Evolutionary conservation across 1,284 basidiomycete species (phyloP), one percentile per base, ranked within the genome.

Genomic region (Anthracocystis walkeri): DNA sequence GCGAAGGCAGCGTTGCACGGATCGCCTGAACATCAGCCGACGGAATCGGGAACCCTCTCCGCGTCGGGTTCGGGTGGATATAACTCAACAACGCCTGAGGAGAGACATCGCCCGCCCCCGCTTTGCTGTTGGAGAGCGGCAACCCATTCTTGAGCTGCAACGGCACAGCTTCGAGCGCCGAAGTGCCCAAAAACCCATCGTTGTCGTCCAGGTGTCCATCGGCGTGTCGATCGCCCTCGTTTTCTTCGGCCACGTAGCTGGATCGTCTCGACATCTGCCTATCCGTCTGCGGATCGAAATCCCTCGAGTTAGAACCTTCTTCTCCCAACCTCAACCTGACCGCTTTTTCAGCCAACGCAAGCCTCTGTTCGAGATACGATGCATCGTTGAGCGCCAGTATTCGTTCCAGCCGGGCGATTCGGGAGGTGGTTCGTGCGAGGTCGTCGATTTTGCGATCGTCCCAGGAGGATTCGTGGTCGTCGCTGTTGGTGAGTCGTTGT

Each of bases 151-250:
- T 72, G 44, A 65, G 57, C 57, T 75, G 66, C 23, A 67, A 35
- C 21, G 70, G 62, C 20, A 77, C 75, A 0, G 70, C 75, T 44
- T 77, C 75, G 16, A 77, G 65, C 6, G 75, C 75, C 1, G 58
- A 62, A 2, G 75, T 69, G 10, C 75, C 75, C 3, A 77, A 38
- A 45, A 77, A 77, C 12, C 75, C 75, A 16, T 77, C 75, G 16
- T 77, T 70, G 42, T 77, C 70, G 46, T 76, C 74, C 35, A 76
- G 48, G 31, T 72, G 68, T 0, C 64, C 74, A 25, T 75, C 73
- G 20, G 64, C 61, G 49, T 70, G 67, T 29, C 73, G 64, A 23
- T 65, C 64, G 2, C 57, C 50, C 21, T 75, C 73, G 55, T 53
- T 63, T 16, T 75, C 73, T 7, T 75, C 73, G 3, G 64, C 48